Conservation (phyloP, 495 filamentous ascomycete genomes). For the Hypoxylon perforatum region DNA sequence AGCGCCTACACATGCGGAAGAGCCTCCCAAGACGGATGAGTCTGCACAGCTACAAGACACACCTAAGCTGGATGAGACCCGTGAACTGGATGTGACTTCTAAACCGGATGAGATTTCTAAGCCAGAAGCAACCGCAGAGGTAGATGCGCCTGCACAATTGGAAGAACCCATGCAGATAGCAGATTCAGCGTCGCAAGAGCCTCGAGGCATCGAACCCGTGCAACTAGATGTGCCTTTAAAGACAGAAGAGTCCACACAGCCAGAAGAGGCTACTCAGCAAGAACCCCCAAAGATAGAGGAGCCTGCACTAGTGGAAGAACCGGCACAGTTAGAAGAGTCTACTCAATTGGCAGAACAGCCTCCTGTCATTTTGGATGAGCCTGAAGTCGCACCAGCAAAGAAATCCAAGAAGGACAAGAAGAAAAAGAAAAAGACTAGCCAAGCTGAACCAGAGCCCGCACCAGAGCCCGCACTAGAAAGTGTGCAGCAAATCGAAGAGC, state of each 20-base stretch:
- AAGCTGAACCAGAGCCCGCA: constrained; percentile 26
- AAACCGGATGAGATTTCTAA: not conserved
- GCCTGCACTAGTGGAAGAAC: not conserved
- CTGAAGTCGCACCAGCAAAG: constrained; percentile 17
- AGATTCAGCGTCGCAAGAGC: not conserved
- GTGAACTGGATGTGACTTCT: too few relatives aligned
- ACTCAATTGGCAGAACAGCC: constrained; percentile 2
- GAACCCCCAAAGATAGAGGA: not conserved
- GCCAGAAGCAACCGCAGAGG: not conserved
- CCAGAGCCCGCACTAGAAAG: constrained; percentile 24
- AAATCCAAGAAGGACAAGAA: constrained; percentile 52
- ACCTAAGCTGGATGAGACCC: too few relatives aligned
- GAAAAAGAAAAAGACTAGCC: constrained; percentile 46
- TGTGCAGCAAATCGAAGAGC: constrained; percentile 26
- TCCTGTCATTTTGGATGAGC: constrained; percentile 6
- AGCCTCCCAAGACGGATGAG: not conserved
- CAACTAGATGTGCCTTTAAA: not conserved
- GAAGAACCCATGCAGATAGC: constrained; percentile 1
- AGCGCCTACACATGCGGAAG: not conserved
- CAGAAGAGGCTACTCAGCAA: not conserved
- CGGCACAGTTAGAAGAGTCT: constrained; percentile 9
- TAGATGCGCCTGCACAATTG: not conserved
- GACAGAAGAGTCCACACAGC: not conserved
- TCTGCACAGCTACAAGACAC: not conserved
- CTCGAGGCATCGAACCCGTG: not conserved